phyloP scores from a whole-genome alignment of 1,284 basidiomycete genomes.

The Chiua sp. region DNA sequence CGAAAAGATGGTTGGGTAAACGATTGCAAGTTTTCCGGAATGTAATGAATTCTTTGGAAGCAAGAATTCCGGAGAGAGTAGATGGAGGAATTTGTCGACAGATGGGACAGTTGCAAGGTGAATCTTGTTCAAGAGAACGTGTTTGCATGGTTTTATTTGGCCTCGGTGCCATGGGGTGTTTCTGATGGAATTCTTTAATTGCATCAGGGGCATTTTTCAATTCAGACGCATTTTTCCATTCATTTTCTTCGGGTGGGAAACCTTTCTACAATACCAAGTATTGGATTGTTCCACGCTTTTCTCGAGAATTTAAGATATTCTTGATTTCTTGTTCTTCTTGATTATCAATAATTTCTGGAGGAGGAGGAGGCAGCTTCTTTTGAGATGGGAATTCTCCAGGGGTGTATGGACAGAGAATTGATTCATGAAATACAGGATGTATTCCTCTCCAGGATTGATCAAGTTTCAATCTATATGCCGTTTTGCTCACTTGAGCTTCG shows the following conservation, averaged over 20 bases:
- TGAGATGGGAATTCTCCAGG: background rate
- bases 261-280: background rate
- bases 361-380: background rate
- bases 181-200: background rate
- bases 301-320: background rate
- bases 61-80: too few species aligned
- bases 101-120: too few species aligned
- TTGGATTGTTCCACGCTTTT: background rate
- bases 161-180: background rate
- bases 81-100: too few species aligned
- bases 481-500: rapidly evolving
- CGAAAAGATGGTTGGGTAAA: too few species aligned
- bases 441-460: background rate
- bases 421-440: background rate
- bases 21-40: too few species aligned
- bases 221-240: background rate
- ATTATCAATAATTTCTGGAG: background rate
- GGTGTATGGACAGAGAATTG: background rate
- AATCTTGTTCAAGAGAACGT: too few species aligned
- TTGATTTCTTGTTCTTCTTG: background rate
- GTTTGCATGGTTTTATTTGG: too few species aligned
- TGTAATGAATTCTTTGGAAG: too few species aligned
- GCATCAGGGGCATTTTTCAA: background rate
- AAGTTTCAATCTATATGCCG: background rate
- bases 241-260: background rate